phyloP scores from a whole-genome alignment of 1,284 basidiomycete genomes.

The Ustilago xerochloae region DNA sequence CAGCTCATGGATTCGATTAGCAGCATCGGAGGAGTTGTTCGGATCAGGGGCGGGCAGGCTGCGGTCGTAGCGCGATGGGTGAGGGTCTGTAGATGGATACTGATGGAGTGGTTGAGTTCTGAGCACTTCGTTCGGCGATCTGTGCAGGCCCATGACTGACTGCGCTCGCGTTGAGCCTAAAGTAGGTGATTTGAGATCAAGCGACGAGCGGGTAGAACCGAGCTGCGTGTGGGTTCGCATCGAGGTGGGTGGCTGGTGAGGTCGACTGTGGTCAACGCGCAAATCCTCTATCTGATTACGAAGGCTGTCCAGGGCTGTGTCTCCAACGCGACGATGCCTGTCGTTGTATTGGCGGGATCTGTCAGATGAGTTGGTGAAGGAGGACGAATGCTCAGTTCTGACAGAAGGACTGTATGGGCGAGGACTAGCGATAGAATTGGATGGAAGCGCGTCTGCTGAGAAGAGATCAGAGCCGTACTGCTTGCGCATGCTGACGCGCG shows the following conservation, averaged over 20 bases:
- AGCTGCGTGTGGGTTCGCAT: constrained; percentile 16
- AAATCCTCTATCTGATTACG: constrained; percentile 33
- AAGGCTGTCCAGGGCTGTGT: constrained; percentile 17
- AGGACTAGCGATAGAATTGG: background rate
- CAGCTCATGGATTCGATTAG: constrained; percentile 36
- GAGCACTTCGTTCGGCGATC: constrained; percentile 18
- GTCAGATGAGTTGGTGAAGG: constrained; percentile 26
- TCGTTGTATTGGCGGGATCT: constrained; percentile 11
- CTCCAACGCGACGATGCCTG: constrained; percentile 11
- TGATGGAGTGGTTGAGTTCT: constrained; percentile 20
- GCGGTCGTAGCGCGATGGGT: constrained; percentile 27
- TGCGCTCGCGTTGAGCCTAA: constrained; percentile 29
- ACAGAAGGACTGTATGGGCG: constrained; percentile 20
- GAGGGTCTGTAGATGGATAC: constrained; percentile 40
- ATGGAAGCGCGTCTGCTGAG: constrained; percentile 32
- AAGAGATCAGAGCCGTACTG: constrained; percentile 51
- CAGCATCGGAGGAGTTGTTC: constrained; percentile 27
- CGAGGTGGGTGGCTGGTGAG: constrained; percentile 5
- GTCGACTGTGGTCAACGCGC: constrained; percentile 17
- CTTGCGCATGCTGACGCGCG: constrained; percentile 51
- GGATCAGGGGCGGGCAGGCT: constrained; percentile 15
- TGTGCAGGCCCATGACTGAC: constrained; percentile 34
- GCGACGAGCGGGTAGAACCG: constrained; percentile 14
- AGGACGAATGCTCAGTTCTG: constrained; percentile 23
- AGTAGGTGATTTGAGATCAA: constrained; percentile 25